These are phyloP conservation scores for Colletotrichum agaves DNA, from an alignment of 2,329 filamentous ascomycete genomes.

Conservation along the genomic window DNA sequence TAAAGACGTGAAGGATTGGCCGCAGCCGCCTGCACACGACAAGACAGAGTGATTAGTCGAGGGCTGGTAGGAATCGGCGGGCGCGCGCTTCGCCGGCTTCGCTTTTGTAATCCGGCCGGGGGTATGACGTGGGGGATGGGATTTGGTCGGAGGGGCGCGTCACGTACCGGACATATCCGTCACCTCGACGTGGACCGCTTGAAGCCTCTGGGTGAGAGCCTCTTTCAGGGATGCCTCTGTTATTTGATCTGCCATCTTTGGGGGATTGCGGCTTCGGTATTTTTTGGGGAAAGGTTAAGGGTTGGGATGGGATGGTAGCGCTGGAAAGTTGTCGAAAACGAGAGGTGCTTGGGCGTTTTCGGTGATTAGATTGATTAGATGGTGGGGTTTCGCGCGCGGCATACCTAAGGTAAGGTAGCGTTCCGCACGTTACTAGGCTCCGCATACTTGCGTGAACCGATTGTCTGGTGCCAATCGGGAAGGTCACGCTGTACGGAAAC, in stretches of 20 bases:
- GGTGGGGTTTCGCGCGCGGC: slow-evolving; percentile 18
- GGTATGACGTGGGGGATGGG: slow-evolving; percentile 29
- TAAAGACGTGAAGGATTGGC: slow-evolving; percentile 68
- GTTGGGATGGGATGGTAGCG: slow-evolving; percentile 1
- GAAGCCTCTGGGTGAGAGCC: slow-evolving; percentile 76
- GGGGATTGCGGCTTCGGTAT: neutral
- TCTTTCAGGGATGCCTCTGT: slow-evolving; percentile 77
- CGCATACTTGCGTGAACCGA: too few species aligned
- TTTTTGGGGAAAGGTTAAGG: neutral
- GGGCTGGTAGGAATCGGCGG: slow-evolving; percentile 23
- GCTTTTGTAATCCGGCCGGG: slow-evolving; percentile 18
- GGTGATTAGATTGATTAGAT: slow-evolving; percentile 39
- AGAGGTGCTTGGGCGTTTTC: slow-evolving; percentile 20
- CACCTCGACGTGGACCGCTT: slow-evolving; percentile 84
- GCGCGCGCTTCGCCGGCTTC: neutral
- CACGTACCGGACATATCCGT: slow-evolving; percentile 88
- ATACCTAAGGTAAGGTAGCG: neutral
- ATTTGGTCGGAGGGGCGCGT: slow-evolving; percentile 5
- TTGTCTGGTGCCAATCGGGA: too few species aligned
- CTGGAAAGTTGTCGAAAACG: slow-evolving; percentile 32
- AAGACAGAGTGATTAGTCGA: neutral
- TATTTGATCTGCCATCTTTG: slow-evolving; percentile 68
- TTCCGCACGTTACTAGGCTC: neutral
- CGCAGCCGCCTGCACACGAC: slow-evolving; percentile 64
- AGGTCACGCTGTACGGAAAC: too few species aligned